phyloP scores from a whole-genome alignment of 257 asterid species.

The Solanum sejunctum region DNA sequence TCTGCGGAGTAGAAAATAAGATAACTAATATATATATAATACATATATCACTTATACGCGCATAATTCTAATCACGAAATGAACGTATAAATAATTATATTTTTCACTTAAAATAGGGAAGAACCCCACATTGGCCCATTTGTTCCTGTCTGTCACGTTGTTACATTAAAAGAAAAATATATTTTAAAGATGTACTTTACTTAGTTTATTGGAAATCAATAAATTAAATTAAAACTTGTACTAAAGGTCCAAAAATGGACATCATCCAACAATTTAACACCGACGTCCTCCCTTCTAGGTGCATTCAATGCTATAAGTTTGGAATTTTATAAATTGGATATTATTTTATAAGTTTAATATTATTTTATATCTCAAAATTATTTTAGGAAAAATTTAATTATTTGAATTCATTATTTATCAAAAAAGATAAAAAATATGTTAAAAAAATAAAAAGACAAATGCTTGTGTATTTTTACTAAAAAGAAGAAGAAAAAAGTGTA shows the following conservation, averaged over 20 bases:
- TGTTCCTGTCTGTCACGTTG: constrained; percentile 9
- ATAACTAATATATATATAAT: too few species aligned
- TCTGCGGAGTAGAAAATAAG: too few species aligned
- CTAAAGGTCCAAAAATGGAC: constrained; percentile 20
- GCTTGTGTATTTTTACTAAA: too few species aligned
- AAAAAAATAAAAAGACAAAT: too few species aligned
- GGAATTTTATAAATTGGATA: neutral
- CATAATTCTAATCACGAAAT: neutral
- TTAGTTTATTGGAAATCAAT: neutral
- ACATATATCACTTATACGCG: too few species aligned
- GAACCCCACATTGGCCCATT: neutral
- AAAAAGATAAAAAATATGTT: too few species aligned
- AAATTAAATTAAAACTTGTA: neutral
- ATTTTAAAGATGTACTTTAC: neutral
- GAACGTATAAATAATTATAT: neutral
- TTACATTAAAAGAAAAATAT: neutral
- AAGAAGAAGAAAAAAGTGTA: too few species aligned
- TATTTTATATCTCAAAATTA: rapidly evolving
- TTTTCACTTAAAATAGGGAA: neutral
- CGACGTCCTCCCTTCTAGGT: constrained; percentile 26
- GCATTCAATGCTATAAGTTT: constrained; percentile 3
- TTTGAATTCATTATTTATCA: too few species aligned
- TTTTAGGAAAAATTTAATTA: too few species aligned
- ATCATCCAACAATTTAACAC: constrained; percentile 21
- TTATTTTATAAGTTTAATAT: neutral